These are phyloP conservation scores for Cucumis sativus DNA, from an alignment of 306 rosid genomes.

Conservation along the genomic window DNA sequence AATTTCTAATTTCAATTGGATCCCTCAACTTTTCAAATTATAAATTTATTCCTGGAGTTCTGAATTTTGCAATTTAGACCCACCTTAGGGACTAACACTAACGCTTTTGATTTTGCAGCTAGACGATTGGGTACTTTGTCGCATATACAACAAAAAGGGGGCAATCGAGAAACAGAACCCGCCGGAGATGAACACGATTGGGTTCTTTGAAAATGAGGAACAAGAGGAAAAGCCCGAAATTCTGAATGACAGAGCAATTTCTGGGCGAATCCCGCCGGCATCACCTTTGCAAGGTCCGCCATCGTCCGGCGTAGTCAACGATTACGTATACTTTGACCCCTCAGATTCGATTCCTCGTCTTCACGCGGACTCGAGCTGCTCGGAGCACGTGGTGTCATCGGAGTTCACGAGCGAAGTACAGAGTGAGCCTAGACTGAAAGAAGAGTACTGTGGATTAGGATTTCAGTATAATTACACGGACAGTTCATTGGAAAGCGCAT, in stretches of 20 bases:
- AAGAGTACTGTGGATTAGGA: slow-evolving; percentile 39
- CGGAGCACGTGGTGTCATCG: slow-evolving; percentile 93
- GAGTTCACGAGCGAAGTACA: slow-evolving; percentile 83
- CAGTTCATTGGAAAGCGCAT: slow-evolving; percentile 28
- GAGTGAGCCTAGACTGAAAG: slow-evolving; percentile 81
- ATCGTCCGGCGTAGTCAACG: slow-evolving; percentile 13
- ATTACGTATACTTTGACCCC: slow-evolving; percentile 41
- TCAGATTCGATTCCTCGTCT: slow-evolving; percentile 75
- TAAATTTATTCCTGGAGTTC: too few relatives aligned
- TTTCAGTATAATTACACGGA: slow-evolving; percentile 46
- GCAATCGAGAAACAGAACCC: slow-evolving; percentile 31
- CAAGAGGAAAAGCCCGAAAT: slow-evolving; percentile 51
- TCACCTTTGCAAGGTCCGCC: background rate
- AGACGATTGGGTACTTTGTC: slow-evolving; percentile 95
- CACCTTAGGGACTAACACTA: too few relatives aligned
- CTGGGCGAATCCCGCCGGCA: background rate
- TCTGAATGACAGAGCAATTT: background rate
- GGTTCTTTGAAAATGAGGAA: slow-evolving; percentile 4
- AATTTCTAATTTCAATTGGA: too few relatives aligned
- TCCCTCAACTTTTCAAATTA: too few relatives aligned
- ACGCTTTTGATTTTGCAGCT: slow-evolving; percentile 48
- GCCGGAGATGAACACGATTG: slow-evolving; percentile 15
- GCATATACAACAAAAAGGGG: slow-evolving; percentile 91
- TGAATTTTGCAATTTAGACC: too few relatives aligned
- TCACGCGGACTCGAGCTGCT: slow-evolving; percentile 91